Base-by-base conservation (phyloP, 1,284 basidiomycete species). In the Megacollybia platyphylla region DNA sequence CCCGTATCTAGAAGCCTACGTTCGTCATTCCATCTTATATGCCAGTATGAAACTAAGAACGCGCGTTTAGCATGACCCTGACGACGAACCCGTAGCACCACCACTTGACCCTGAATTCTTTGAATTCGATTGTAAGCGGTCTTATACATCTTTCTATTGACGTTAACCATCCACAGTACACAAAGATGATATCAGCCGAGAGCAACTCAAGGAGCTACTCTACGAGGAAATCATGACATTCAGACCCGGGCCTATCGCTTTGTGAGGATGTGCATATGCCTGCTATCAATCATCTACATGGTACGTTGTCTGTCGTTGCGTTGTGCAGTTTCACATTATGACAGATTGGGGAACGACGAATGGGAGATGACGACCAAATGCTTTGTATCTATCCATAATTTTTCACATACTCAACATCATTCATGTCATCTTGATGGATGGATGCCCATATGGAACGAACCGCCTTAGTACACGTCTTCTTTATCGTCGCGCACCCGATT, bases 21-120 rank as follows among this genome's bases (percentile, higher is more conserved):
- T 84, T 30, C 40, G 17, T n/a, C 11, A 5, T 20, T 13, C 30
- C 10, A 9, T 18, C 15, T 20, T 32, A 13, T 3, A 11, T 26
- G 11, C 13, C 24, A 32, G n/a, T 15, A 17, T 15, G 32, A 3
- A 30, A 18, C 28, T 20, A 7, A 13, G 7, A 20, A 4, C 31
- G 0, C 15, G 31, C 15, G 2, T 30, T 40, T 35, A 86, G 79
- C 85, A 89, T 54, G 91, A 93, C 56, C 88, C 90, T 0, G 87
- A 92, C 35, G 91, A 96, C 54, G 92, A 96, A 62, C 92, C 92
- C 0, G 76, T 82, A 11, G 90, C 91, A 1, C 84, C 88, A 9
- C 90, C 92, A 24, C 76, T 97, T 39, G 84, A 88, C 48, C 81
- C 87, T 2, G 78, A 83, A 51, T 96, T 96, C 70, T 96, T 97